phyloP scores from a whole-genome alignment of 139 green algal genomes.

The Diplosphaera chodatii region DNA sequence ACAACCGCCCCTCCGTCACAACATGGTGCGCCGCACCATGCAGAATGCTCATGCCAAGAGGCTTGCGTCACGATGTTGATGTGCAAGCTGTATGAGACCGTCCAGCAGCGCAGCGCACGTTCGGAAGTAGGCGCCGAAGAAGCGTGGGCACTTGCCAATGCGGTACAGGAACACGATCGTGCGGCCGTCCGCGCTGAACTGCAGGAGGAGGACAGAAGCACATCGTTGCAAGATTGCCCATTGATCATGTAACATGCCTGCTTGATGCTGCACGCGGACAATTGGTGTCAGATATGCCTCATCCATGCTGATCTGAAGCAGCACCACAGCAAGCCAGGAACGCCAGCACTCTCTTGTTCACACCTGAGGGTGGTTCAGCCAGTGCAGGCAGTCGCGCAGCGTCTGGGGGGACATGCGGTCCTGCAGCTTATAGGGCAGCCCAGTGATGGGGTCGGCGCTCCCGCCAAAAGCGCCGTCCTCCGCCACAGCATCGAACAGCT shows the following conservation, averaged over 20 bases:
- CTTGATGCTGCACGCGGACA: too few relatives aligned
- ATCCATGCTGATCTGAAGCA: too few relatives aligned
- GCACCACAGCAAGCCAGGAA: too few relatives aligned
- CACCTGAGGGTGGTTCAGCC: not conserved
- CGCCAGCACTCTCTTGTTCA: not conserved
- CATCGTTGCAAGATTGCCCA: too few relatives aligned
- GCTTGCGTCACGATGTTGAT: too few relatives aligned
- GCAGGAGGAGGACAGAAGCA: not conserved
- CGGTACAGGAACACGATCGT: not conserved
- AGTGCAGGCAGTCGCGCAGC: not conserved
- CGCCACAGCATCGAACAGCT: not conserved
- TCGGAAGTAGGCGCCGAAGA: not conserved
- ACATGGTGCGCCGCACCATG: too few relatives aligned
- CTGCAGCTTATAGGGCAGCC: constrained; percentile 7
- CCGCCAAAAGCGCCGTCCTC: not conserved
- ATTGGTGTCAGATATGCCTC: too few relatives aligned
- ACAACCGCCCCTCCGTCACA: too few relatives aligned
- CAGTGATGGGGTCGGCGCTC: constrained; percentile 1
- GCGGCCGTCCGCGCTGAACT: not conserved
- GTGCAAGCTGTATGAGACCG: too few relatives aligned
- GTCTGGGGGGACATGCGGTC: not conserved
- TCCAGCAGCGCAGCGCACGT: too few relatives aligned
- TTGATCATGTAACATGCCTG: too few relatives aligned
- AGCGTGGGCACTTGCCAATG: not conserved
- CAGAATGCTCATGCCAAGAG: too few relatives aligned